Conservation (phyloP, 2,329 filamentous ascomycete genomes). For the Pseudogymnoascus sp. region DNA sequence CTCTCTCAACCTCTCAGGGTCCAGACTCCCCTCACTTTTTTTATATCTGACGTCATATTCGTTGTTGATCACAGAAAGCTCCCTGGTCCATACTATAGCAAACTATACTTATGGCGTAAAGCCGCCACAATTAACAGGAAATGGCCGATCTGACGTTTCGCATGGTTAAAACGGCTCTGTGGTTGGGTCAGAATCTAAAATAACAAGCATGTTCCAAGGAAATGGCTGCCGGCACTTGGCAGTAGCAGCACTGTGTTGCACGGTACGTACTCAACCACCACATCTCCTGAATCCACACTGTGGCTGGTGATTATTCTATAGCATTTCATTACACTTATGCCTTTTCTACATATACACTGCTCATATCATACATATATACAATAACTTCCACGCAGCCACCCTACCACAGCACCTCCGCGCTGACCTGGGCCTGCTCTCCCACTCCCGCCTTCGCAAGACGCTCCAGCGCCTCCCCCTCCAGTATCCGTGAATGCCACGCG, state of each 20-base stretch:
- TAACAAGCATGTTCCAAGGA: slow-evolving; percentile 1
- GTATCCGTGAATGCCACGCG: slow-evolving; percentile 39
- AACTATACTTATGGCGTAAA: not conserved
- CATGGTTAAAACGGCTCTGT: not conserved
- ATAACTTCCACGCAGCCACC: not conserved
- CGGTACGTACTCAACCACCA: not conserved
- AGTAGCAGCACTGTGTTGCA: not conserved
- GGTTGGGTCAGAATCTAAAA: not conserved
- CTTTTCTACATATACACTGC: not conserved
- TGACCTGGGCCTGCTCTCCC: slow-evolving; percentile 34
- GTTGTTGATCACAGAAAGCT: not conserved
- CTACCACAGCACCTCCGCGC: slow-evolving; percentile 43
- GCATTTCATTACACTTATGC: not conserved
- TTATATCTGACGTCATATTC: not conserved
- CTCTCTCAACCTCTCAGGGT: not conserved
- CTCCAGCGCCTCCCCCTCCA: not conserved
- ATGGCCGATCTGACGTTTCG: not conserved
- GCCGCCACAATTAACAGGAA: not conserved
- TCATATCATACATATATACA: slow-evolving; percentile 6
- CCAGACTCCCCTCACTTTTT: not conserved
- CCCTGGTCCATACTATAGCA: not conserved
- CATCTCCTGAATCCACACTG: not conserved
- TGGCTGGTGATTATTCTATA: not conserved
- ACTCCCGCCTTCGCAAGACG: slow-evolving; percentile 16
- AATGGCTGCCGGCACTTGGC: slow-evolving; percentile 1